Conservation (phyloP, 495 filamentous ascomycete species). For the Penicillium alfredii region DNA sequence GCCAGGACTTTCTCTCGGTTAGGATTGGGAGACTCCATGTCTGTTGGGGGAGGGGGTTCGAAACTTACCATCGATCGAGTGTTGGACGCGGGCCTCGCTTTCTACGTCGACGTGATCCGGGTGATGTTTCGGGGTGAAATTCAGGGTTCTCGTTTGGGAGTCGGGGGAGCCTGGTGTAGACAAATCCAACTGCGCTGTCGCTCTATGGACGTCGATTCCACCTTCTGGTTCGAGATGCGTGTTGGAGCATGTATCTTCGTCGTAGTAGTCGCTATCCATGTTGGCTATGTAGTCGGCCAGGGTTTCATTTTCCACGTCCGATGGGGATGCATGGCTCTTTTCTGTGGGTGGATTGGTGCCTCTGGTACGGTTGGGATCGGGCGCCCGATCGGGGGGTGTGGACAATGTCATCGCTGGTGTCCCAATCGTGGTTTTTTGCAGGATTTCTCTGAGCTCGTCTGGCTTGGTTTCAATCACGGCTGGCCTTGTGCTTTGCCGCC, state of each 20-base stretch:
- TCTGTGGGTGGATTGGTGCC: no score
- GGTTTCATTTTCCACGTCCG: conserved; percentile 54
- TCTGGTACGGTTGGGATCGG: neutral
- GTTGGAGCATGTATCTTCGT: conserved; percentile 13
- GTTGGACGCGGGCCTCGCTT: conserved; percentile 3
- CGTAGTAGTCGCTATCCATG: conserved; percentile 40
- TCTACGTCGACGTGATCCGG: no score
- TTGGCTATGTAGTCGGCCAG: conserved; percentile 75
- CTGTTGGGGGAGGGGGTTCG: no score
- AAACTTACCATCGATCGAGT: conserved; percentile 8
- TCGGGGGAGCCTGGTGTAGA: conserved; percentile 4
- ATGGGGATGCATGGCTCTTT: no score
- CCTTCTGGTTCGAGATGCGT: conserved; percentile 4
- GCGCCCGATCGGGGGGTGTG: neutral
- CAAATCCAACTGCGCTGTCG: conserved; percentile 1
- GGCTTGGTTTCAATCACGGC: conserved; percentile 13
- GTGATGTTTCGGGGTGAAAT: no score
- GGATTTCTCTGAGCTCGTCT: conserved; percentile 9
- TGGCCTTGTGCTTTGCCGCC: conserved; percentile 19
- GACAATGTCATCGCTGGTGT: neutral
- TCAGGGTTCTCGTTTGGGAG: no score
- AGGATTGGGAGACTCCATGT: neutral
- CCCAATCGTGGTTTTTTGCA: neutral
- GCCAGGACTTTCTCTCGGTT: conserved; percentile 8
- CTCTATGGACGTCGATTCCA: conserved; percentile 10